phyloP scores from a whole-genome alignment of 2,329 filamentous ascomycete species.

The Penicillium sp. region DNA sequence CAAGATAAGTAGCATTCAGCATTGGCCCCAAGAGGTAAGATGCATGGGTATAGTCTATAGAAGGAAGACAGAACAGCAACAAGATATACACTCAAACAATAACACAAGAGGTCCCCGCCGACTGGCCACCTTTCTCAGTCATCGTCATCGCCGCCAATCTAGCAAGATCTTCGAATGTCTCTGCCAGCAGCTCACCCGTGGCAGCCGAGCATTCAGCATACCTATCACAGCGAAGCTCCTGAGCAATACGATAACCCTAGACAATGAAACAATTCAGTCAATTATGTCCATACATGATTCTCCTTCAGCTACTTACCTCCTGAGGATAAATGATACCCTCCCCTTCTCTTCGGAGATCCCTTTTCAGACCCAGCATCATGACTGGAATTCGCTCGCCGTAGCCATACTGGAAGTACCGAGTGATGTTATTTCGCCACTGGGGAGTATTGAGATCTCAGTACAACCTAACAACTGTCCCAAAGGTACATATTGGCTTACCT shows the following conservation, averaged over 20 bases:
- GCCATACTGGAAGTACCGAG: slow-evolving; percentile 50
- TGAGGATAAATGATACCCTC: slow-evolving; percentile 44
- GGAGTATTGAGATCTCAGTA: not conserved
- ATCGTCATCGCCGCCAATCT: slow-evolving; percentile 57
- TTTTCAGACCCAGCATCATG: slow-evolving; percentile 57
- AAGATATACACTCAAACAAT: slow-evolving; percentile 36
- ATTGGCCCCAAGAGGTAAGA: not conserved
- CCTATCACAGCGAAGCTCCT: slow-evolving; percentile 58
- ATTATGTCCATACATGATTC: slow-evolving; percentile 16
- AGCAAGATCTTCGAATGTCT: slow-evolving; percentile 60
- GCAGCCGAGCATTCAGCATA: slow-evolving; percentile 62
- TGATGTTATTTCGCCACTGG: slow-evolving; percentile 45
- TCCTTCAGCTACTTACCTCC: slow-evolving; percentile 34
- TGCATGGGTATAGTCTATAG: slow-evolving; percentile 5
- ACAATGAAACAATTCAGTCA: slow-evolving; percentile 28
- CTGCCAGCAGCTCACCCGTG: slow-evolving; percentile 57
- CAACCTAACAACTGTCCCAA: not conserved
- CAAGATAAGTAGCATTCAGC: not conserved
- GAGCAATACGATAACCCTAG: slow-evolving; percentile 55
- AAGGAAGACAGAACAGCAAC: not conserved
- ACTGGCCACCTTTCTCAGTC: slow-evolving; percentile 52
- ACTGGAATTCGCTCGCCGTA: slow-evolving; percentile 50
- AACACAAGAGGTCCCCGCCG: slow-evolving; percentile 38
- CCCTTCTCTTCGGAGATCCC: slow-evolving; percentile 52
- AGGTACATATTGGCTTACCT: slow-evolving; percentile 21